These are phyloP conservation scores for Zalaria sp. DNA, from an alignment of 2,329 filamentous ascomycete genomes.

Conservation along the genomic window DNA sequence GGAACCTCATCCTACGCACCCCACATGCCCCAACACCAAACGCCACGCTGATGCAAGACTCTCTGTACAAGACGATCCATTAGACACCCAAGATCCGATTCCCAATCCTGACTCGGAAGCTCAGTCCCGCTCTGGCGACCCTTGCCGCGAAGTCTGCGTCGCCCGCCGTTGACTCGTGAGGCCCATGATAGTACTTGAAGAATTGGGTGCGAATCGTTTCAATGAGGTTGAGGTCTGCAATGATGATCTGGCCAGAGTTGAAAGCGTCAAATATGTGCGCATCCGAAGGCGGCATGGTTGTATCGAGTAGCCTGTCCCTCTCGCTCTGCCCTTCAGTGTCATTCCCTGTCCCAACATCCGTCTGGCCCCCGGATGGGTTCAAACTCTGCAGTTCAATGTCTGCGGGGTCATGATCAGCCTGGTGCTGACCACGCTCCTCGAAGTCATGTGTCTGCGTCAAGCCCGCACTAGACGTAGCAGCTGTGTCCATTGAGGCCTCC, in stretches of 20 bases:
- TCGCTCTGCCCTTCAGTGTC: constrained; percentile 5
- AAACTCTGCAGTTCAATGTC: constrained; percentile 27
- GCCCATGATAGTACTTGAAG: constrained; percentile 19
- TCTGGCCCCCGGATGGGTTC: constrained; percentile 9
- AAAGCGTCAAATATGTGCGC: constrained; percentile 28
- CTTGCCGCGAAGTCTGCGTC: constrained; percentile 6
- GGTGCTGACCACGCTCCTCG: constrained; percentile 39
- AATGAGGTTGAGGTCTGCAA: constrained; percentile 28
- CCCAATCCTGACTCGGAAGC: constrained; percentile 5
- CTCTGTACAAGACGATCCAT: not conserved
- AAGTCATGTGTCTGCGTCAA: constrained; percentile 41
- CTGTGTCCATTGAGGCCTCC: constrained; percentile 16
- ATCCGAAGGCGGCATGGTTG: constrained; percentile 12
- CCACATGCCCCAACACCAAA: too few relatives aligned
- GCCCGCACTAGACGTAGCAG: constrained; percentile 11
- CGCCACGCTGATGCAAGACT: too few relatives aligned
- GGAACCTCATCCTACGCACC: too few relatives aligned
- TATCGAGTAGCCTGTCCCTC: constrained; percentile 6
- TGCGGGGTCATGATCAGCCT: constrained; percentile 18
- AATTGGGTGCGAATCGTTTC: constrained; percentile 28
- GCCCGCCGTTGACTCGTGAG: constrained; percentile 5
- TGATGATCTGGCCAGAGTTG: constrained; percentile 30
- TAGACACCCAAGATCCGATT: constrained; percentile 6
- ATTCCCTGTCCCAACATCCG: not conserved
- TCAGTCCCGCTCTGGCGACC: constrained; percentile 5